Base-by-base conservation (phyloP, 345 rosid genomes). In the Acer saccharum region DNA sequence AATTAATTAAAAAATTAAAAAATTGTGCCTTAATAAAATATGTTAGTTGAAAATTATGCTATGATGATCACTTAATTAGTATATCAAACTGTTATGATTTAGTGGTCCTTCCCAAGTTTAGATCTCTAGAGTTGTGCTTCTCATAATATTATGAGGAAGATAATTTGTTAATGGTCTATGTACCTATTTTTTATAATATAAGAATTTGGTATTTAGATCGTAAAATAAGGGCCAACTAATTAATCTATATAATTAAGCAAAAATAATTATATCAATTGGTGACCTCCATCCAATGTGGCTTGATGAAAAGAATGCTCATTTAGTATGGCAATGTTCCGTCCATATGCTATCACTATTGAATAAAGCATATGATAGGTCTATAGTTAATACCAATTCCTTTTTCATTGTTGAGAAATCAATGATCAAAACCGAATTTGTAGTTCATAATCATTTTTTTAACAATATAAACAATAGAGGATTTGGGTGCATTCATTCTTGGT, bases 71-170 rank as follows among this genome's bases (percentile, higher is more conserved):
- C 84, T 82, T 87, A 86, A 84, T 83, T 79, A 83, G 68, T 82
- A 85, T 68, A 84, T 86, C 86, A 77, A 73, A 86, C 88, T 88
- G 88, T 88, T 82, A 80, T 82, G 91, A 90, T 88, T 85, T 68
- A 75, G 91, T 84, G 93, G 89, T 82, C 91, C 88, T 82, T 10
- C 16, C 57, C 58, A 13, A 81, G 76, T 72, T 82, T 69, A 16
- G 32, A 25, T 73, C 48, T 55, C 61, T 58, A 48, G n/a, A 60
- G 64, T 20, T 10, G 27, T 60, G 64, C 65, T 71, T 20, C 64
- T 46, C 27, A 68, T 18, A 68, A 67, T 16, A 35, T 67, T 65
- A 8, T 25, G n/a, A 65, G 18, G 3, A 21, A 10, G 6, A 27
- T 11, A 25, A 25, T 20, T 8, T 57, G 23, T 57, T 57, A n/a